These are phyloP conservation scores for Erysimum cheiri DNA, from an alignment of 441 rosid genomes.

Conservation along the genomic window DNA sequence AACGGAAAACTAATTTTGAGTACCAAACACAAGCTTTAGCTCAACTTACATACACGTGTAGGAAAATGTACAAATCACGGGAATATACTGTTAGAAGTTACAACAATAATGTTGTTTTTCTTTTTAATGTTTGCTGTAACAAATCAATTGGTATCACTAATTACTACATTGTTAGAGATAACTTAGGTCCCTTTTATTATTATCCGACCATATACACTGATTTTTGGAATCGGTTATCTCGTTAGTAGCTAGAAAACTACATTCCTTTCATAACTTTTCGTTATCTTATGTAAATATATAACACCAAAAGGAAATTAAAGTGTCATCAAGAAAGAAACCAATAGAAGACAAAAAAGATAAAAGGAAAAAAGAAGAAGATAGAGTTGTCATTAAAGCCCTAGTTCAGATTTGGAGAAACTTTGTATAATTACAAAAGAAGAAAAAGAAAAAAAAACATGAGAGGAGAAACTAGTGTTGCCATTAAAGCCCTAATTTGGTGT, in stretches of 20 bases:
- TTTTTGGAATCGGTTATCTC: constrained; percentile 34
- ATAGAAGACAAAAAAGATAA: constrained; percentile 2
- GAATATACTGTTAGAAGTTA: constrained; percentile 29
- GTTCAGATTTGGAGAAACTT: not conserved
- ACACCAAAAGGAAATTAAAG: constrained; percentile 7
- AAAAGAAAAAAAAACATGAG: constrained; percentile 14
- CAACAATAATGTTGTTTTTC: constrained; percentile 38
- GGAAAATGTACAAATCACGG: not conserved
- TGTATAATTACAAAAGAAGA: not conserved
- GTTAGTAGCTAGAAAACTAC: constrained; percentile 39
- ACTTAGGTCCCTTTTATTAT: constrained; percentile 21
- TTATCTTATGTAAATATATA: constrained; percentile 27
- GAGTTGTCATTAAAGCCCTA: not conserved
- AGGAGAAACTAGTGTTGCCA: constrained; percentile 17
- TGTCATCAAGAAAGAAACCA: constrained; percentile 7
- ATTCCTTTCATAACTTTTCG: constrained; percentile 7
- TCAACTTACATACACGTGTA: constrained; percentile 4
- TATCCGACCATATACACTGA: constrained; percentile 15
- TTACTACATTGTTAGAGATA: constrained; percentile 27
- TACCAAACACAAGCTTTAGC: constrained; percentile 7
- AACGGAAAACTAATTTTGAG: not conserved
- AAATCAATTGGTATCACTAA: constrained; percentile 36
- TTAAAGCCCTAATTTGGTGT: constrained; percentile 31
- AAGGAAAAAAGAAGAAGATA: not conserved
- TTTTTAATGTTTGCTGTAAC: constrained; percentile 11